Conservation (phyloP, 768 basidiomycete genomes). For the Kwoniella europaea region DNA sequence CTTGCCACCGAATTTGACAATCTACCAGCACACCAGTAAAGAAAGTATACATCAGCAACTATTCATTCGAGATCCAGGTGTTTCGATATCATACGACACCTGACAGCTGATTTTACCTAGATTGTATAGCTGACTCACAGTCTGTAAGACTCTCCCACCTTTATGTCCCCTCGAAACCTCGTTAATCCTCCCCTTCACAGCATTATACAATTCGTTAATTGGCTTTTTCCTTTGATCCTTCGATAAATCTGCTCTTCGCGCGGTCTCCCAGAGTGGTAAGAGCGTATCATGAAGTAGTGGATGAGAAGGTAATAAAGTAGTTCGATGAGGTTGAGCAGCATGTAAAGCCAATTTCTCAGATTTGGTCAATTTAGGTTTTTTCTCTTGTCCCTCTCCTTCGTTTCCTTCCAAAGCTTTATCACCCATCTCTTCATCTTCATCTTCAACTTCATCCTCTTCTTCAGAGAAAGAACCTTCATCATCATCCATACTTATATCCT, state of each 20-base stretch:
- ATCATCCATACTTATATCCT: slow-evolving; percentile 29
- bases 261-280: slow-evolving; percentile 56
- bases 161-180: slow-evolving; percentile 91
- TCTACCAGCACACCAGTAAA: slow-evolving; percentile 38
- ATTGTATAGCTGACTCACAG: slow-evolving; percentile 62
- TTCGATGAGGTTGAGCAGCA: slow-evolving; percentile 57
- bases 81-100: slow-evolving; percentile 2
- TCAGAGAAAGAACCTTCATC: slow-evolving; percentile 19
- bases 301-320: slow-evolving; percentile 53
- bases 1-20: slow-evolving; percentile 79
- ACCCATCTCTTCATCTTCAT: slow-evolving; percentile 34
- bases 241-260: slow-evolving; percentile 60
- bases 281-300: slow-evolving; percentile 53
- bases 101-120: not conserved
- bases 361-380: slow-evolving; percentile 46
- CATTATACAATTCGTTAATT: slow-evolving; percentile 72
- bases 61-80: not conserved
- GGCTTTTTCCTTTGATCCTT: slow-evolving; percentile 75
- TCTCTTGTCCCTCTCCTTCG: slow-evolving; percentile 31
- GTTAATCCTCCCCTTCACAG: slow-evolving; percentile 78
- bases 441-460: slow-evolving; percentile 31
- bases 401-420: slow-evolving; percentile 23
- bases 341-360: slow-evolving; percentile 53
- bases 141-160: slow-evolving; percentile 67
- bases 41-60: not conserved